Evolutionary conservation across 2,329 filamentous ascomycete species (phyloP), one percentile per base, ranked within the genome.

Genomic region (Penicillium olsonii): DNA sequence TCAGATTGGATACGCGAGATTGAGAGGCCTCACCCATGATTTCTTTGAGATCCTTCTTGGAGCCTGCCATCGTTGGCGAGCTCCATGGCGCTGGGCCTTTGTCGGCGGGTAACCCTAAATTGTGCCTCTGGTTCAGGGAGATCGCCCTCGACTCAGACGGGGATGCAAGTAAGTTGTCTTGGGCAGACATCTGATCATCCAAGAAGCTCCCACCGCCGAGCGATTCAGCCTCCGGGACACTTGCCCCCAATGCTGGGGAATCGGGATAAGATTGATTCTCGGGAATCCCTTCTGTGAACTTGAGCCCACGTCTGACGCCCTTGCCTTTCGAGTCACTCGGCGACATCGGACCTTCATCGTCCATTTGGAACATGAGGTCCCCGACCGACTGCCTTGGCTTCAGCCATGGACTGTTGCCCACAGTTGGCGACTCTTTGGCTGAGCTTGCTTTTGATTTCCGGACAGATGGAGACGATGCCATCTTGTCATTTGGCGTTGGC

Each of bases 311-410:
- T 42, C 66, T 45, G 5, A 55, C 49, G 18, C 54, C 24, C 48
- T 69, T 71, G 4, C 68, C 68, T 58, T 70, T 71, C 3, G 53
- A 45, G 11, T 63, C 57, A 14, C 45, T 50, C 2, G 67, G 56
- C 2, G 66, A 64, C n/a, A 65, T 40, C 5, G 55, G n/a, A 35
- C 50, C 41, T 24, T 91, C 90, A 31, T 95, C 91, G 50, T 96
- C 92, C 91, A 96, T 96, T 57, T 90, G 84, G 65, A 96, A 96
- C 69, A 96, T 95, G 46, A 96, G 78, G 59, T 96, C 92, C 31
- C 79, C 79, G 1, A 80, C 75, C 0, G 87, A 92, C 17, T 79
- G 79, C 61, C 84, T 90, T 1, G 87, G 79, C 46, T 83, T 85
- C 37, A 94, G 75, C 15, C 74, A 77, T 1, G 90, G 90, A 48